Evolutionary conservation across 2,329 filamentous ascomycete genomes (phyloP).

Genomic region (Aureobasidium musti): DNA sequence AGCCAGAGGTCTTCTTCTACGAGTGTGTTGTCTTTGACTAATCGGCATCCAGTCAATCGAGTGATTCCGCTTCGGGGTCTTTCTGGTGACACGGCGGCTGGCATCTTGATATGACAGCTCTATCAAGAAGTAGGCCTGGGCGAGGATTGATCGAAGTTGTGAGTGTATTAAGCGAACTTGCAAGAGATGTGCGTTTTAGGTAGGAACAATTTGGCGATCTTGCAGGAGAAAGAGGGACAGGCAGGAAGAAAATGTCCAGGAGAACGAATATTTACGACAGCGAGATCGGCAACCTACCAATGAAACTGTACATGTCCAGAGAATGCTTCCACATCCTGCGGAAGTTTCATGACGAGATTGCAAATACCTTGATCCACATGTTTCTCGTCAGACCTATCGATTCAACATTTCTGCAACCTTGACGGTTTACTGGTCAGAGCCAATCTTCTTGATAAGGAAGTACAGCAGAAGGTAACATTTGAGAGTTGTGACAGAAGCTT

Average conservation of each 20-base stretch:
- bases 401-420: constrained; percentile 1
- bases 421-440: not conserved
- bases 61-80: constrained; percentile 60
- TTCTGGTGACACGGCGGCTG: constrained; percentile 44
- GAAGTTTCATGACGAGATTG: not conserved
- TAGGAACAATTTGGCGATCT: not conserved
- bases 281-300: constrained; percentile 17
- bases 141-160: not conserved
- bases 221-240: not conserved
- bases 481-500: constrained; percentile 5
- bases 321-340: not conserved
- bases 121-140: not conserved
- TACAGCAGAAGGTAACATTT: constrained; percentile 10
- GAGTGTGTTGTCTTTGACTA: constrained; percentile 68
- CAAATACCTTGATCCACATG: constrained; percentile 6
- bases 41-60: constrained; percentile 66
- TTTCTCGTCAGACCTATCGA: not conserved
- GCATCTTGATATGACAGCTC: constrained; percentile 40
- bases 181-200: not conserved
- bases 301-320: not conserved
- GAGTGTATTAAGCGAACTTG: not conserved
- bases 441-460: not conserved
- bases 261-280: not conserved
- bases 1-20: constrained; percentile 86
- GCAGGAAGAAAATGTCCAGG: not conserved